Base-by-base conservation (phyloP, 2,329 filamentous ascomycete species). In the Monosporascus sp. region DNA sequence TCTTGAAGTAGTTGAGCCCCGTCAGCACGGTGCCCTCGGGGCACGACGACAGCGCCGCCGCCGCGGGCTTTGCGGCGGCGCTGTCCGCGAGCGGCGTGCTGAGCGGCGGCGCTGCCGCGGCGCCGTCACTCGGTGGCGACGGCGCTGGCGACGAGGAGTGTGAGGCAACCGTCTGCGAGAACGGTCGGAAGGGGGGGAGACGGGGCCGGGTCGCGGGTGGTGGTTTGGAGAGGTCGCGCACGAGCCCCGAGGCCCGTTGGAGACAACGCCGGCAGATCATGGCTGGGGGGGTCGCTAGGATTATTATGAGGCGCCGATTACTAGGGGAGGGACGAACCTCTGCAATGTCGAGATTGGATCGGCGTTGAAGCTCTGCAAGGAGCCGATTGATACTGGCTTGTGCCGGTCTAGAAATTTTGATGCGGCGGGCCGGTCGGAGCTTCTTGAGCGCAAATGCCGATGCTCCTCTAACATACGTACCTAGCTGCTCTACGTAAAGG, bases 1-100 rank as follows among this genome's bases (percentile, higher is more conserved):
- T 83, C 74, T 94, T 94, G 64, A 85, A 71, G 71, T 88, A 93
- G 70, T 90, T 93, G 52, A 95, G 74, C 1, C 89, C 89, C 51
- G 77, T 83, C 42, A 95, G 75, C 15, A 84, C 72, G 15, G 86
- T 90, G 36, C 90, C 90, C 5, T 84, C 82, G 3, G 78, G 74
- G 61, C 87, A 85, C 27, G 77, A 78, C 7, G 80, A 83, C 24
- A 70, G 60, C 18, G 55, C 24, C 20, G 60, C 53, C 17, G 51
- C 39, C 15, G 61, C 27, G 5, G 53, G 41, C 48, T n/a, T 57
- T 56, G 34, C 5, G 42, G 56, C 51, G 14, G 54, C 41, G 45
- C 57, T 51, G 45, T 65, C 60, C 25, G 54, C 67, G 59, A 57
- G 63, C 37, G 61, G 60, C 42, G 65, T 62, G 50, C 68, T 53